Base-by-base conservation (phyloP, 441 rosid species). In the Croton laevigatus region DNA sequence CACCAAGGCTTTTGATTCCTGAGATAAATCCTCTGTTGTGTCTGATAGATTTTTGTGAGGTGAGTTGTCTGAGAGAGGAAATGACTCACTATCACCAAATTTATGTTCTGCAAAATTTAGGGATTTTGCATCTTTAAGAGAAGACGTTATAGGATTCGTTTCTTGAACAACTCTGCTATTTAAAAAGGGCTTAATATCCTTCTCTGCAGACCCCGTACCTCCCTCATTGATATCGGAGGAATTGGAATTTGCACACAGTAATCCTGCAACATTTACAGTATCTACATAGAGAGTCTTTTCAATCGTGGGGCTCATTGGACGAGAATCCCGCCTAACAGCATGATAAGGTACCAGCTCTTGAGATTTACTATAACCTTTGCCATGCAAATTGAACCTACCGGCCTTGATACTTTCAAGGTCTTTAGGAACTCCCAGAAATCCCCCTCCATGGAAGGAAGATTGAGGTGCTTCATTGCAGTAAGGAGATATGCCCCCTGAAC, bases 271-370 rank as follows among this genome's bases (percentile, higher is more conserved):
- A 61, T 81, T 83, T 65, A 80, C 82, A 37, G 85, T 76, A 72
- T 89, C 87, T 54, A 84, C 81, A 77, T 87, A 77, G 66, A 88
- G 63, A 0, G 93, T 87, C 79, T 84, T 94, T 85, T 88, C 97
- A 55, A 73, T 73, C 55, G 84, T 72, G n/a, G 85, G 87, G 76
- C 85, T 87, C 32, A 17, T 48, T 0, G 84, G 84, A 73, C 76
- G 72, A 19, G 79, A 77, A 40, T 81, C 77, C 69, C 44, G 78
- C 70, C 73, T 84, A 53, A 65, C 66, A 53, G 53, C 62, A 72
- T 63, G 75, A 38, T 72, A 73, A 12, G 81, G 74, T 38, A 78
- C 75, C 52, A 89, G 81, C 83, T 88, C 95, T 73, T 87, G 92
- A 60, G 89, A 89, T 75, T 78, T 87, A 83, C 88, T 87, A 51